Conservation (phyloP, 2,329 filamentous ascomycete genomes). For the Fonsecaea pugnacius region DNA sequence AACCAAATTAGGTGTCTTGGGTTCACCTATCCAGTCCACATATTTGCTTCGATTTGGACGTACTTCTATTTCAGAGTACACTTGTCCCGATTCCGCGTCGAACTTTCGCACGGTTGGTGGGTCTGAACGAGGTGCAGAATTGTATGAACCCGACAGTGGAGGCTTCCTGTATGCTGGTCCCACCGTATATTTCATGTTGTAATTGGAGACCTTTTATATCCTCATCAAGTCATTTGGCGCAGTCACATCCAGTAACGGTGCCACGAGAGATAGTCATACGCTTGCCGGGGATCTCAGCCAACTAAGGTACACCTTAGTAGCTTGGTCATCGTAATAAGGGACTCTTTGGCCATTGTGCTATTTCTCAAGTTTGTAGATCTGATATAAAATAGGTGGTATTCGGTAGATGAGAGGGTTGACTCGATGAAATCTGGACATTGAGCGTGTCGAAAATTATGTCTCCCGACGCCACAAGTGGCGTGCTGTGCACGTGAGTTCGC, state of each 20-base stretch:
- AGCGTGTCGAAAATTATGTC: background rate
- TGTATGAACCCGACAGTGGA: background rate
- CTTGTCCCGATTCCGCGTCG: conserved; percentile 33
- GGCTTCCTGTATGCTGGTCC: background rate
- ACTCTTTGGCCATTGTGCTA: conserved; percentile 34
- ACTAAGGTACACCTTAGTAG: conserved; percentile 27
- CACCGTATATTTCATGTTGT: background rate
- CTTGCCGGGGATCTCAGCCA: background rate
- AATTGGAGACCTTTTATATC: background rate
- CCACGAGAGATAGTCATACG: background rate
- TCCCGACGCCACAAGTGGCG: background rate
- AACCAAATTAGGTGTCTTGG: conserved; percentile 26
- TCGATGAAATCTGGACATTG: background rate
- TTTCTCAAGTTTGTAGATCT: background rate
- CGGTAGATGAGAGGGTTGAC: background rate
- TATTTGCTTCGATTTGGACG: conserved; percentile 21
- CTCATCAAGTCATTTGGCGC: background rate
- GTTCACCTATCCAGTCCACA: conserved; percentile 34
- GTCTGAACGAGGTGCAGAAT: background rate
- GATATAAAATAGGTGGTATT: background rate
- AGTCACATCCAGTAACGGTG: background rate
- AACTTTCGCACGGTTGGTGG: conserved; percentile 19
- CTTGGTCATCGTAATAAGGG: conserved; percentile 36
- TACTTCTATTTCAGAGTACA: conserved; percentile 33
- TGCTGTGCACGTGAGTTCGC: conserved; percentile 5